Conservation (phyloP, 2,329 filamentous ascomycete genomes). For the Trematosphaeria pertusa region DNA sequence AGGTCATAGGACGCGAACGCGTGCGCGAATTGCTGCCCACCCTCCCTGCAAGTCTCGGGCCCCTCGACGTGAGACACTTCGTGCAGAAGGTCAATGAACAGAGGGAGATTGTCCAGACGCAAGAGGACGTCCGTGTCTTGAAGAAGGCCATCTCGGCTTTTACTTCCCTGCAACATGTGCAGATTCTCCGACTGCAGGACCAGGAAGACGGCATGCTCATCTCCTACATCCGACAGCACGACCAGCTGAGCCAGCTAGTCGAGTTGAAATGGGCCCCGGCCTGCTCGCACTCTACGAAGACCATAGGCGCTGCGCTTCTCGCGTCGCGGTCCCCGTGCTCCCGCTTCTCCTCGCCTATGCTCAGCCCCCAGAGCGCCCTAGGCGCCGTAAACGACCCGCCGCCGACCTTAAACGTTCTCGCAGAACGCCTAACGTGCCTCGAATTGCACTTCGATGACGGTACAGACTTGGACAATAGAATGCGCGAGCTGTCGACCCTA, state of each 20-base stretch:
- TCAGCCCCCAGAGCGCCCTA: conserved; percentile 66
- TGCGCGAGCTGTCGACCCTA: conserved; percentile 63
- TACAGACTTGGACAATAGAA: conserved; percentile 63
- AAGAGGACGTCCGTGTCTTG: conserved; percentile 61
- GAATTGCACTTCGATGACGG: conserved; percentile 69
- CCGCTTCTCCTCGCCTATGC: conserved; percentile 68
- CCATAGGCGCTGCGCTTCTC: conserved; percentile 64
- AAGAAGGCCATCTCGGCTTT: conserved; percentile 65
- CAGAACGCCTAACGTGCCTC: conserved; percentile 65
- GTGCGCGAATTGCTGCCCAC: conserved; percentile 49
- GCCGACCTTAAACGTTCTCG: conserved; percentile 58
- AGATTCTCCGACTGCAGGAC: conserved; percentile 68
- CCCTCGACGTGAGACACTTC: conserved; percentile 51
- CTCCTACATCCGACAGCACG: conserved; percentile 58
- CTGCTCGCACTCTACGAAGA: conserved; percentile 67
- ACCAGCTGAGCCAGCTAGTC: conserved; percentile 54
- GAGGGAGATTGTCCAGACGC: conserved; percentile 56
- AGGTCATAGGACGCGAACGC: conserved; percentile 46
- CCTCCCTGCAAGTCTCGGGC: conserved; percentile 43
- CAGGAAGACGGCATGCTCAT: conserved; percentile 63
- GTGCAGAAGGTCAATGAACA: conserved; percentile 58
- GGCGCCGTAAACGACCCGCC: conserved; percentile 58
- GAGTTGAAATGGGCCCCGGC: conserved; percentile 68
- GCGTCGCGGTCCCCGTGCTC: conserved; percentile 63
- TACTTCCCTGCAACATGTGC: conserved; percentile 67